A percentile compares a stretch with the other conserved stretches of the same genome.
Evolutionary conservation across 345 rosid genomes (phyloP).

Genomic region (Populus deltoides): DNA sequence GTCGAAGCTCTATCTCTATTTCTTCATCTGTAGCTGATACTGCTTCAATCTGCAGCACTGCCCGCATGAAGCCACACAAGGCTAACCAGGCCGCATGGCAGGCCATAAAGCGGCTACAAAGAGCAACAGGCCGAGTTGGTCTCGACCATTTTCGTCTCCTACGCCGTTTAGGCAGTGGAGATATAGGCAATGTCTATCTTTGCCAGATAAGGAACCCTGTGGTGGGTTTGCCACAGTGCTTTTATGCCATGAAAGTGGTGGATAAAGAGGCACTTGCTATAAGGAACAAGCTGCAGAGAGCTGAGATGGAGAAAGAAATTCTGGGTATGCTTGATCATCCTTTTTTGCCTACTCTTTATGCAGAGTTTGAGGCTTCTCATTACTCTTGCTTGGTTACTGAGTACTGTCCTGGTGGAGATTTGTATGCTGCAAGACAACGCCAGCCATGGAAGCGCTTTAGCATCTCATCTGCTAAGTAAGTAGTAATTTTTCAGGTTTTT

Average conservation of each 20-base stretch:
- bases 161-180: slow-evolving; percentile 84
- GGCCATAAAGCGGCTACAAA: slow-evolving; percentile 64
- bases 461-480: slow-evolving; percentile 76
- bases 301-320: slow-evolving; percentile 90
- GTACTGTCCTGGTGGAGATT: slow-evolving; percentile 87
- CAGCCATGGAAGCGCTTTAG: slow-evolving; percentile 64
- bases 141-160: slow-evolving; percentile 79
- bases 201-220: slow-evolving; percentile 75
- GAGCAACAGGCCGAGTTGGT: slow-evolving; percentile 59
- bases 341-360: slow-evolving; percentile 81
- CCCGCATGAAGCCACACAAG: slow-evolving; percentile 78
- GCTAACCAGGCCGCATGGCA: slow-evolving; percentile 86
- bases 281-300: slow-evolving; percentile 80
- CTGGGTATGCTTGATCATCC: slow-evolving; percentile 86
- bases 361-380: slow-evolving; percentile 86
- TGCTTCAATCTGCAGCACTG: slow-evolving; percentile 18
- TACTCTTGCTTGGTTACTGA: slow-evolving; percentile 94
- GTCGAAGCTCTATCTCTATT: slow-evolving; percentile 64
- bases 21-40: slow-evolving; percentile 36
- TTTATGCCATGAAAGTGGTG: slow-evolving; percentile 93
- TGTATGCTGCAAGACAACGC: slow-evolving; percentile 72
- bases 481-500: background rate
- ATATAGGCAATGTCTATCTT: slow-evolving; percentile 85
- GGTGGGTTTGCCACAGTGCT: slow-evolving; percentile 51
- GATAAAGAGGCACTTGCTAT: slow-evolving; percentile 84